phyloP scores from a whole-genome alignment of 2,329 filamentous ascomycete genomes.

The Tolypocladium inflatum region DNA sequence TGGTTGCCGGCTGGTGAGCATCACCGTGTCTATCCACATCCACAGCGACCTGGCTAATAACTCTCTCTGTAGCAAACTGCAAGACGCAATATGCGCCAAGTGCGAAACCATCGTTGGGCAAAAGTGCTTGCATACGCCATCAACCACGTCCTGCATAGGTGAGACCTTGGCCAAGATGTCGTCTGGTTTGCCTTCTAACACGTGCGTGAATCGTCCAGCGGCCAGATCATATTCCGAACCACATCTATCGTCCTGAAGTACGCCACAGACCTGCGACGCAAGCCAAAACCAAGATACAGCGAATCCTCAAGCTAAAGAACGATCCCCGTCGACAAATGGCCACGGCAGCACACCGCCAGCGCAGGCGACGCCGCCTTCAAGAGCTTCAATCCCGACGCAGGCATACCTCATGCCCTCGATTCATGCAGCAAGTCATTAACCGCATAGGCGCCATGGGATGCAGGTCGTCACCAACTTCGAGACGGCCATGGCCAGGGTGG shows the following conservation, averaged over 20 bases:
- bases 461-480: conserved; percentile 27
- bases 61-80: conserved; percentile 18
- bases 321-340: no score
- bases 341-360: no score
- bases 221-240: no score
- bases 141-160: conserved; percentile 28
- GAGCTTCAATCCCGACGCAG: no score
- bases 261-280: no score
- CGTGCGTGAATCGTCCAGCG: no score
- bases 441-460: conserved; percentile 24
- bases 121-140: conserved; percentile 20
- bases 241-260: no score
- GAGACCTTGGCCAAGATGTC: conserved; percentile 4
- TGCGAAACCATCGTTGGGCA: conserved; percentile 24
- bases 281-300: no score
- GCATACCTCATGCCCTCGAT: conserved; percentile 3
- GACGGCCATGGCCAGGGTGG: conserved; percentile 21
- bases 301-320: no score
- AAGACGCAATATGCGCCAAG: conserved; percentile 22
- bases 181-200: conserved; percentile 3
- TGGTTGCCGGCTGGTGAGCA: no score
- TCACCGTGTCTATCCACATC: no score
- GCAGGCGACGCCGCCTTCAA: no score
- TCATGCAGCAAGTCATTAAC: conserved; percentile 22
- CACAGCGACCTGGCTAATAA: neutral